Evolutionary conservation across 2,329 filamentous ascomycete species (phyloP), one percentile per base, ranked within the genome.

Genomic region (Pyrenophora graminea): DNA sequence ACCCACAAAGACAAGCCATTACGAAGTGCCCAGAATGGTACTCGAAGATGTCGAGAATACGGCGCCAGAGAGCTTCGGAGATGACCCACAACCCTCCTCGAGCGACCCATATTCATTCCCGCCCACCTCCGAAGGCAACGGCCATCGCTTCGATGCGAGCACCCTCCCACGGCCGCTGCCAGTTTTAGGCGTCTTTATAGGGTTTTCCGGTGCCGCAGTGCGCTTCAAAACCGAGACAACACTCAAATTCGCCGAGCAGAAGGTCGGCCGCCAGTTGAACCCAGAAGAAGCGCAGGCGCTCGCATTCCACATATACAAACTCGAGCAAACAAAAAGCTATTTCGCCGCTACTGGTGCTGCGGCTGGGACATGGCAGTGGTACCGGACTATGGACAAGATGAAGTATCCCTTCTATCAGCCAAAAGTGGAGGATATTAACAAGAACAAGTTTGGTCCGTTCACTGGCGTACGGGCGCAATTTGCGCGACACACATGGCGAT

Each of bases 341-440:
- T 76, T 72, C 27, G 56, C 68, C 1, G 70, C 73, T 1, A 43
- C 66, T 0, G 76, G 76, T 4, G 61, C 66, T 10, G 54, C 58
- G 1, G 48, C 64, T 0, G 77, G 70, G 1, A 53, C 53, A 1
- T 69, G 62, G n/a, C 57, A 70, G 41, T 72, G 67, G 51, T 75
- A 71, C 31, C 61, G 61, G 2, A 74, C 71, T 1, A 61, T 63
- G 45, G 56, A 52, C n/a, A 66, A 56, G 15, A 72, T 69, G 51
- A 64, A 70, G 9, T 79, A 78, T 44, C 77, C 77, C 3, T 71
- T 76, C 32, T 77, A 68, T 39, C 68, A 70, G 39, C 76, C 76
- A 0, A 72, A 72, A 40, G 52, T 66, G 1, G 68, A 71, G 51
- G 61, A 62, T 10, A 74, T 77, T 46, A 69, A 74, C 30, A 70